These are phyloP conservation scores for Myxozyma vanderwaltii DNA, from an alignment of 805 yeast genomes.

Conservation along the genomic window DNA sequence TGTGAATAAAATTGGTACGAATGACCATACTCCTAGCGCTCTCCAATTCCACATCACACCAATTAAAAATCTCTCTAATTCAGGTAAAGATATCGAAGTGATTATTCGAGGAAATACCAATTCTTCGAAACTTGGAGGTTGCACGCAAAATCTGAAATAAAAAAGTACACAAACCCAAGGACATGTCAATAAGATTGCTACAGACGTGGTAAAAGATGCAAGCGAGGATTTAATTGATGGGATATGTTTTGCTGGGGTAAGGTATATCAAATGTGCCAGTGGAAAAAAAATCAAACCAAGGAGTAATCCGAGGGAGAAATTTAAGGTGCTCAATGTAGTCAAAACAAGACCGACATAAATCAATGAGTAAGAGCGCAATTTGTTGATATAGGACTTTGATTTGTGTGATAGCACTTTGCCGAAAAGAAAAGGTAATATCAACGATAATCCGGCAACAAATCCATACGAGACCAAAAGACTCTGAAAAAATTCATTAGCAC, in stretches of 20 bases:
- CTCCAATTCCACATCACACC: conserved; percentile 61
- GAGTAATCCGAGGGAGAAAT: conserved; percentile 76
- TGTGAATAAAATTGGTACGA: conserved; percentile 49
- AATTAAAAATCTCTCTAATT: conserved; percentile 7
- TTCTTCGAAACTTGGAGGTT: neutral
- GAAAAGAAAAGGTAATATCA: neutral
- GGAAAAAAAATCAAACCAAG: conserved; percentile 78
- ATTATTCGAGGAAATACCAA: conserved; percentile 10
- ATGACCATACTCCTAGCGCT: conserved; percentile 79
- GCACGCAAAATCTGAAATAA: conserved; percentile 42
- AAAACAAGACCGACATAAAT: conserved; percentile 59
- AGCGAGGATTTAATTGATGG: conserved; percentile 37
- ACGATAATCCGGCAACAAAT: neutral
- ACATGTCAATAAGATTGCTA: conserved; percentile 41
- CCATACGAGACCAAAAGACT: neutral
- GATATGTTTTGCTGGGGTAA: conserved; percentile 16
- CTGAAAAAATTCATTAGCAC: neutral
- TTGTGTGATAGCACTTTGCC: neutral
- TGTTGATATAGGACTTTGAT: conserved; percentile 14
- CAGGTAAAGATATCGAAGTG: neutral
- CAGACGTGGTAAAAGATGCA: conserved; percentile 37
- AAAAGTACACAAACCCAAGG: conserved; percentile 52
- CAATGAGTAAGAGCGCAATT: conserved; percentile 18
- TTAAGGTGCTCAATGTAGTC: conserved; percentile 73
- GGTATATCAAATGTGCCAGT: conserved; percentile 51